Evolutionary conservation across 106 monocot species (phyloP).

Genomic region (Narthecium ossifragum): DNA sequence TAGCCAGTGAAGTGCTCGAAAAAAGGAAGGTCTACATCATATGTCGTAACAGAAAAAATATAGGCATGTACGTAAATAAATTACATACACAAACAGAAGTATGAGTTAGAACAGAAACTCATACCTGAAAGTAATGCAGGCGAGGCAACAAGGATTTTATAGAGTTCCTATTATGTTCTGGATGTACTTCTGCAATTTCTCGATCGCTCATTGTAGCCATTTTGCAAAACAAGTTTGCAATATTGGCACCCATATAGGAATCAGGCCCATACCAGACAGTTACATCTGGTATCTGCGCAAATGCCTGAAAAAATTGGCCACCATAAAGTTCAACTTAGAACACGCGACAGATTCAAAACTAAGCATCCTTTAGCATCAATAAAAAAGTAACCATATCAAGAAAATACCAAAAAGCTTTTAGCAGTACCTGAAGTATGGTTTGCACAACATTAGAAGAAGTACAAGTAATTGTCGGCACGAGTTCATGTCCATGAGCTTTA

Average conservation of each 20-base stretch:
- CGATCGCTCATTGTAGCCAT: constrained; percentile 81
- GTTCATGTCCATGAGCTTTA: constrained; percentile 91
- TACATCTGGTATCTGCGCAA: constrained; percentile 82
- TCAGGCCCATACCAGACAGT: constrained; percentile 96
- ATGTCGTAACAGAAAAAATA: too few relatives aligned
- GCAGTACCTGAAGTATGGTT: constrained; percentile 84
- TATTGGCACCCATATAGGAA: constrained; percentile 99
- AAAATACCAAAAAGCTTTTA: not conserved
- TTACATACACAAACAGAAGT: not conserved
- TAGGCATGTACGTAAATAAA: too few relatives aligned
- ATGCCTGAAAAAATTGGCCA: constrained; percentile 76
- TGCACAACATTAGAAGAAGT: constrained; percentile 98
- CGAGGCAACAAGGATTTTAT: constrained; percentile 54
- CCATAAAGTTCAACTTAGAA: too few relatives aligned
- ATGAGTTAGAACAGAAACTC: not conserved
- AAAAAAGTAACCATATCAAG: not conserved
- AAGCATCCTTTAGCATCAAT: not conserved
- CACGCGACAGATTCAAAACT: too few relatives aligned
- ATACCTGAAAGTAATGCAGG: constrained; percentile 82
- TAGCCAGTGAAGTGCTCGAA: too few relatives aligned
- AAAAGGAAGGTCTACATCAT: too few relatives aligned
- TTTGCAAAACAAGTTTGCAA: constrained; percentile 77
- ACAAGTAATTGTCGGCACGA: constrained; percentile 95
- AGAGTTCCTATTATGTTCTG: constrained; percentile 69
- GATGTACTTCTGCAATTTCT: constrained; percentile 76